Conservation (phyloP, 192 early-diverging fungal genomes). For the Coemansia sp. region DNA sequence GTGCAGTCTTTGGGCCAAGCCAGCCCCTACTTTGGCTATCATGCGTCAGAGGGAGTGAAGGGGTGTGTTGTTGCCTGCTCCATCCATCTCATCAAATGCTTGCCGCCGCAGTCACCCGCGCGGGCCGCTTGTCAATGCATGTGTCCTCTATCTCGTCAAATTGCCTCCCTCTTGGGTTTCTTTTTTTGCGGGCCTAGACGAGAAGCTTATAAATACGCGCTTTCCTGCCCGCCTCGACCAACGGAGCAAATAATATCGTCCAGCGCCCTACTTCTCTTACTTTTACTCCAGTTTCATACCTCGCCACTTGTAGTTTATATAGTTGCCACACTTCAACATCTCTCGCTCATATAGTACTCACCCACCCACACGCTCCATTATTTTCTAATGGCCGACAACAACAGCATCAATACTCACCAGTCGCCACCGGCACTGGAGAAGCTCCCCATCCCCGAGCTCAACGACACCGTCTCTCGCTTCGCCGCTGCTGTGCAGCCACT, state of each 20-base stretch:
- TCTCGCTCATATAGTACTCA: background rate
- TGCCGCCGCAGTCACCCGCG: background rate
- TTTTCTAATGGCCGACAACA: slow-evolving; percentile 8
- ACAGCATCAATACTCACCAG: slow-evolving; percentile 8
- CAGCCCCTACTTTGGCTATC: background rate
- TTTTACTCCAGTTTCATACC: background rate
- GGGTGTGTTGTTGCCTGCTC: background rate
- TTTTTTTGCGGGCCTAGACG: background rate
- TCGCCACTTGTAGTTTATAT: background rate
- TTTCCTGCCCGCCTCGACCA: background rate
- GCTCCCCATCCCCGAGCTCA: slow-evolving; percentile 59
- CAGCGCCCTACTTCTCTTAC: background rate
- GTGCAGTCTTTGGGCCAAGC: slow-evolving; percentile 1
- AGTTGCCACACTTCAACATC: background rate
- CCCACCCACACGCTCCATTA: background rate
- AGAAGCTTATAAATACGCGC: background rate
- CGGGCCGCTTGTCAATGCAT: slow-evolving; percentile 2
- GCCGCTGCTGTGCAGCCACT: slow-evolving; percentile 53
- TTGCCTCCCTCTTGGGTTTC: background rate
- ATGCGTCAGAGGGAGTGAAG: background rate
- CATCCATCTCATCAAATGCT: background rate
- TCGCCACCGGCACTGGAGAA: slow-evolving; percentile 30
- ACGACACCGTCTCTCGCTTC: slow-evolving; percentile 57
- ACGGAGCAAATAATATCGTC: background rate
- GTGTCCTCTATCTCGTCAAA: background rate